These are phyloP conservation scores for Shiraia bambusicola DNA, from an alignment of 2,329 filamentous ascomycete species.

Conservation along the genomic window DNA sequence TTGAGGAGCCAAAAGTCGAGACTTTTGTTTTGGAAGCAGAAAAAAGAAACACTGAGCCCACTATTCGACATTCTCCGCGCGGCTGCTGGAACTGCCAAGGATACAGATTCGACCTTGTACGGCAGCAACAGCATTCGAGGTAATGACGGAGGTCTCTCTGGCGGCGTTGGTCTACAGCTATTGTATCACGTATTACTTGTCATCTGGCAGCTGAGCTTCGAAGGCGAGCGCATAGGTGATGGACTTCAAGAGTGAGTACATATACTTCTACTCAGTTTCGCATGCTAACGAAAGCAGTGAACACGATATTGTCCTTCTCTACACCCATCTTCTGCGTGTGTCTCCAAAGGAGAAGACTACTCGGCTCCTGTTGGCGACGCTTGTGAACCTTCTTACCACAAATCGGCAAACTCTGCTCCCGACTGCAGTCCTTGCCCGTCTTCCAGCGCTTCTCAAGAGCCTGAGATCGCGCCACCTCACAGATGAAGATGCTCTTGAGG, in stretches of 20 bases:
- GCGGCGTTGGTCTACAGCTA: conserved; percentile 86
- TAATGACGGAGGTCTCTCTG: conserved; percentile 61
- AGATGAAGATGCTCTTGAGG: conserved; percentile 56
- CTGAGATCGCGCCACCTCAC: conserved; percentile 55
- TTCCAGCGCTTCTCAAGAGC: conserved; percentile 65
- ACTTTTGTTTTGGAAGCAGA: conserved; percentile 86
- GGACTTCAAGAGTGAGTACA: conserved; percentile 77
- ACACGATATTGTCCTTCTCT: conserved; percentile 87
- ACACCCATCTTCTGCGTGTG: conserved; percentile 85
- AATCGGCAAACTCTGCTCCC: conserved; percentile 72
- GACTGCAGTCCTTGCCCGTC: conserved; percentile 79
- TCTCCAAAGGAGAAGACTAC: conserved; percentile 99
- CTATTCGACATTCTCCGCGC: conserved; percentile 76
- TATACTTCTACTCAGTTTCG: not conserved
- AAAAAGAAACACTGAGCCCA: conserved; percentile 79
- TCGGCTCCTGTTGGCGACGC: conserved; percentile 81
- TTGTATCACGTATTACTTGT: conserved; percentile 93
- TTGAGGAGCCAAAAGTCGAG: conserved; percentile 74
- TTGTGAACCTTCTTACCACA: conserved; percentile 80
- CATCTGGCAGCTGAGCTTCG: conserved; percentile 95
- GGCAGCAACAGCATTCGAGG: conserved; percentile 60
- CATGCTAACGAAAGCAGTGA: conserved; percentile 60
- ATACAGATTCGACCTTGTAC: conserved; percentile 62
- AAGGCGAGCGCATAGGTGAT: conserved; percentile 68
- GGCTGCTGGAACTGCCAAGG: conserved; percentile 72